Base-by-base conservation (phyloP, 805 yeast species). In the Henningerozyma blattae region DNA sequence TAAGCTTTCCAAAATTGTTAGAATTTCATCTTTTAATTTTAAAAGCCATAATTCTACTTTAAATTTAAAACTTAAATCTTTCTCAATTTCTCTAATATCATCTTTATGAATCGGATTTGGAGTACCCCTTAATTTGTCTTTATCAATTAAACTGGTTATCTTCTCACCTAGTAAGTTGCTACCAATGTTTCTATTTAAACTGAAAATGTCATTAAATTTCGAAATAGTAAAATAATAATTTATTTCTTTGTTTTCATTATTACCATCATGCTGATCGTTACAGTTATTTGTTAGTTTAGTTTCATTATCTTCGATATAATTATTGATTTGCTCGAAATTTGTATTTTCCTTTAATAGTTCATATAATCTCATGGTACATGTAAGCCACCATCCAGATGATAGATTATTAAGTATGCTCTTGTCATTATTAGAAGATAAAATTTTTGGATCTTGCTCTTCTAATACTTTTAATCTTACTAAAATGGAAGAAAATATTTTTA, bases 1-100 rank as follows among this genome's bases (percentile, higher is more conserved):
- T 27, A 56, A 58, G 17, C 63, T 56, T 46, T 75, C 81, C 22
- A 78, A 56, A 4, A 75, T 45, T 16, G 59, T 59, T 12, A 73
- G 54, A 1, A 77, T 69, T 32, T 58, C 57, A 16, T 65, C 50
- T 24, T 70, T 63, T 3, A 76, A 32, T 13, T 29, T 28, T 9
- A 51, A 30, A 26, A 38, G 35, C 51, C 53, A 47, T 31, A 39
- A 39, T 38, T 47, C 58, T 28, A 48, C 37, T 29, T 42, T 44
- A 8, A 37, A 25, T 18, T 31, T 27, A 8, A 30, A 28, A 7
- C 32, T 34, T 15, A 38, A 39, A 36, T 38, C 34, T 8, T 42
- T 25, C 2, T 35, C 29, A 4, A 31, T 15, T 3, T 32, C 31
- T 2, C 22, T 17, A 4, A 48, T 34, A 16, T 50, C 49, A 32